Conservation (phyloP, 768 basidiomycete genomes). For the Suillus discolor region DNA sequence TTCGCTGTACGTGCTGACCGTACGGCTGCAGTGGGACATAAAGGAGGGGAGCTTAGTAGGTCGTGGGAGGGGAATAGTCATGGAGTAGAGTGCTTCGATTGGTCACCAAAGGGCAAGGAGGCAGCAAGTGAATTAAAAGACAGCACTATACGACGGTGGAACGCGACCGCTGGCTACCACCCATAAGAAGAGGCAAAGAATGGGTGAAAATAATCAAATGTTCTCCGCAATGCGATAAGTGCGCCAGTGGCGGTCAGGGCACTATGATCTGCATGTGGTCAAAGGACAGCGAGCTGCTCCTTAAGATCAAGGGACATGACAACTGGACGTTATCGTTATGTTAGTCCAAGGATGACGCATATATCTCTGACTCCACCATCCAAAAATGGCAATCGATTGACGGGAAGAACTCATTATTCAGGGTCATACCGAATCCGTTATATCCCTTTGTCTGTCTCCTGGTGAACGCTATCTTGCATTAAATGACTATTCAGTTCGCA, state of each 20-base stretch:
- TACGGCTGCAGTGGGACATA: neutral
- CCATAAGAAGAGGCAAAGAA: neutral
- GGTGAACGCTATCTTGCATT: neutral
- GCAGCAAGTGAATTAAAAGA: constrained; percentile 14
- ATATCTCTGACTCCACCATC: neutral
- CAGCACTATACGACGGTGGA: constrained; percentile 17
- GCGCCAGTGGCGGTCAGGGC: neutral
- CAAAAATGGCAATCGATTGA: neutral
- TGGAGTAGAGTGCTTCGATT: constrained; percentile 6
- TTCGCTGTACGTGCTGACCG: too few species aligned
- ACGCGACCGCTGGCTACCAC: constrained; percentile 1
- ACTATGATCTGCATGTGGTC: neutral
- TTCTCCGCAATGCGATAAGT: neutral
- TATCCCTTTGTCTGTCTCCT: neutral
- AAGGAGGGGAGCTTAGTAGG: neutral
- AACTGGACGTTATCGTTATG: neutral
- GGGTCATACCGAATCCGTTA: neutral
- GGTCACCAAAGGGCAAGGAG: constrained; percentile 12
- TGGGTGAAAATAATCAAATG: neutral
- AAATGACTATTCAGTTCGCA: neutral
- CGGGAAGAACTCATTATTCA: neutral
- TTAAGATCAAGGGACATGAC: neutral
- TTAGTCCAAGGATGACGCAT: neutral
- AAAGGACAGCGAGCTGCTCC: neutral
- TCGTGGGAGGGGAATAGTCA: neutral